Base-by-base conservation (phyloP, 306 rosid genomes). In the Rosa persica region DNA sequence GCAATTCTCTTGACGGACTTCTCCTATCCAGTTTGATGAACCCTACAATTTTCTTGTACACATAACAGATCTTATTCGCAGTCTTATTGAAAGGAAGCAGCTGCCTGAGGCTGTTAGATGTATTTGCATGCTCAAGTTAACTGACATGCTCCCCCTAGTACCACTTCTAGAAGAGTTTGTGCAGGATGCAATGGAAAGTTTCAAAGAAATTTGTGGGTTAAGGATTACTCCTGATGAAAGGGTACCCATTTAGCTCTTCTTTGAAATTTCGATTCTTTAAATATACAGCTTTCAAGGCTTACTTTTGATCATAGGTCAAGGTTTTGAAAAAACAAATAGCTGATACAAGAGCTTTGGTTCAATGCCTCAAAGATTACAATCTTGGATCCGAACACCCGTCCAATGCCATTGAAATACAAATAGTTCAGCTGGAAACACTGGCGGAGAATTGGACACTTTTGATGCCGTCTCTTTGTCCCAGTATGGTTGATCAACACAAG, bases 71-170 rank as follows among this genome's bases (percentile, higher is more conserved):
- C 70, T 88, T 83, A 79, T 89, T 76, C 74, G 75, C 65, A 78
- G 67, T 66, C 88, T 87, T 38, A 57, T 85, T 51, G 55, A 57
- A 65, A 85, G 66, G 82, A 81, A 80, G 74, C 86, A 76, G 70
- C n/a, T 66, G 62, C 20, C 80, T 5, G 85, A 69, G 81, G 97
- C 93, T 67, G 87, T 88, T 49, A 83, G 83, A 83, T 87, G 85
- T 80, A 70, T 86, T 64, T 89, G 85, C 65, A 81, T 88, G 54
- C 85, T 82, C 58, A 78, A 84, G 75, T 79, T 89, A 83, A 69
- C 75, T 44, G 81, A 77, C 83, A 77, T 71, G 76, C 72, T 86
- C 79, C 43, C 73, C 25, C 88, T 89, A 4, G 79, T 48, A 57
- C 81, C 81, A 58, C 82, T 84, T 44, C 74, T 87, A 57, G 73